Evolutionary conservation across 2,329 filamentous ascomycete species (phyloP).

Genomic region (Fusarium marasasianum): DNA sequence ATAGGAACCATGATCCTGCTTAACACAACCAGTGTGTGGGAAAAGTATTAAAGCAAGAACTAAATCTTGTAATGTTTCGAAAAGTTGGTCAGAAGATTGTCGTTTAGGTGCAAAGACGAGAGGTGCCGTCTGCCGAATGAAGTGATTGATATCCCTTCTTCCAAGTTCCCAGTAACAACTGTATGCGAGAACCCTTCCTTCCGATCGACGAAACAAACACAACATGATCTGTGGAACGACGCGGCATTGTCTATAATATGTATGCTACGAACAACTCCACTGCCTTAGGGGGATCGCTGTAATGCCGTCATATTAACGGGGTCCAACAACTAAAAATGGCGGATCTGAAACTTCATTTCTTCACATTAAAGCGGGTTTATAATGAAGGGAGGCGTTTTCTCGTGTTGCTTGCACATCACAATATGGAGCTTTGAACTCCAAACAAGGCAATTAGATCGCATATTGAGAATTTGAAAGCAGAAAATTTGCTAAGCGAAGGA

Average conservation of each 20-base stretch:
- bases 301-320: conserved; percentile 34
- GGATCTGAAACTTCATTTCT: conserved; percentile 33
- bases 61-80: background rate
- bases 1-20: conserved; percentile 24
- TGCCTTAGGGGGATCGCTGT: conserved; percentile 30
- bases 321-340: conserved; percentile 15
- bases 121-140: background rate
- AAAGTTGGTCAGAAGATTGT: background rate
- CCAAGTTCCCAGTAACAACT: background rate
- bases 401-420: conserved; percentile 33
- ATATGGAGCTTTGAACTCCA: conserved; percentile 10
- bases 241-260: conserved; percentile 9
- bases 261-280: conserved; percentile 21
- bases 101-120: background rate
- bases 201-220: background rate
- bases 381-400: conserved; percentile 13
- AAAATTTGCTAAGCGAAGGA: background rate
- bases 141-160: background rate
- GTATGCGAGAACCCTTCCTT: background rate
- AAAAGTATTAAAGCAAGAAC: background rate
- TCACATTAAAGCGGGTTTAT: conserved; percentile 15
- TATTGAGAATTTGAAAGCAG: background rate
- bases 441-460: background rate
- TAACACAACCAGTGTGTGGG: background rate
- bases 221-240: background rate